Evolutionary conservation across 805 yeast species (phyloP).

Genomic region (Kodamaea hsintzibuensis): DNA sequence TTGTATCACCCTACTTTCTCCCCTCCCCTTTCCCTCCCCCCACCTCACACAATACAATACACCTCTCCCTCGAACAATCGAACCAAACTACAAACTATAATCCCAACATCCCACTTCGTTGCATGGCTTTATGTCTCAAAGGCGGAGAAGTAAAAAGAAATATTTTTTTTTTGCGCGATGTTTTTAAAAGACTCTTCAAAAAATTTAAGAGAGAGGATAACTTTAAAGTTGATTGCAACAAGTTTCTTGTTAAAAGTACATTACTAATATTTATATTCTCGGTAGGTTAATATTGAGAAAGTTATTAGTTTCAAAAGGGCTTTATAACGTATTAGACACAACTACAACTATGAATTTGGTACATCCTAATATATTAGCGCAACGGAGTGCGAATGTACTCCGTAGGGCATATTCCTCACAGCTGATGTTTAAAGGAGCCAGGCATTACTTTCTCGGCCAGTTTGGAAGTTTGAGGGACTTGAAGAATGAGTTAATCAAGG

Average conservation of each 20-base stretch:
- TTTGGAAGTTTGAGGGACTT: slow-evolving; percentile 8
- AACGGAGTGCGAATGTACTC: neutral
- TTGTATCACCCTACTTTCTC: too few species aligned
- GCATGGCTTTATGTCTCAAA: neutral
- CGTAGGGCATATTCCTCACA: slow-evolving; percentile 11
- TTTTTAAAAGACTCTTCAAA: neutral
- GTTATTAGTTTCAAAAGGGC: neutral
- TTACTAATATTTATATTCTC: neutral
- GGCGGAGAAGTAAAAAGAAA: neutral
- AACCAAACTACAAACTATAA: neutral
- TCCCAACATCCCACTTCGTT: neutral
- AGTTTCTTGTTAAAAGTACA: neutral
- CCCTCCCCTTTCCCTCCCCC: neutral
- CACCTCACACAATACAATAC: neutral
- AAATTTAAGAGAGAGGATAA: neutral
- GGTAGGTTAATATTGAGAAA: neutral
- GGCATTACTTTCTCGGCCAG: slow-evolving; percentile 23
- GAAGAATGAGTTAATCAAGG: slow-evolving; percentile 1
- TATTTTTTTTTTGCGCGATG: neutral
- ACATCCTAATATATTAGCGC: neutral
- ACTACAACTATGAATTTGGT: neutral
- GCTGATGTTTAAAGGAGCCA: slow-evolving; percentile 19
- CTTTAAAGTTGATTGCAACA: neutral
- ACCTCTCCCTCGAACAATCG: too few species aligned
- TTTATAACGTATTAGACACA: neutral